A percentile compares a stretch with the other conserved stretches of the same genome.
These are phyloP conservation scores for Phtheirospermum japonicum DNA, from an alignment of 257 asterid genomes.

Conservation along the genomic window DNA sequence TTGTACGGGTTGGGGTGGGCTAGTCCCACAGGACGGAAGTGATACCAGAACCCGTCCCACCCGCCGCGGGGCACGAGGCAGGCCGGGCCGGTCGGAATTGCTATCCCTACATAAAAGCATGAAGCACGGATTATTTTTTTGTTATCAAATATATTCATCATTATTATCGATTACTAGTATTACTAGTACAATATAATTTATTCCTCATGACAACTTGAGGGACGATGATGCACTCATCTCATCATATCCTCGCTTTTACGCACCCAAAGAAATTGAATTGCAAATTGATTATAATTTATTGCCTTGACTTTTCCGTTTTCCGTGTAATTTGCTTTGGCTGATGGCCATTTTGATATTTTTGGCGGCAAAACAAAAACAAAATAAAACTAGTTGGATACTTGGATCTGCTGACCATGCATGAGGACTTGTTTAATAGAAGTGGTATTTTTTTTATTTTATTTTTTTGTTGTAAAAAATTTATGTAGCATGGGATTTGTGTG, in stretches of 20 bases:
- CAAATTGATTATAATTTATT: background rate
- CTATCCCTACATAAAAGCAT: background rate
- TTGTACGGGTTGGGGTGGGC: too few species aligned
- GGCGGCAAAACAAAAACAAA: background rate
- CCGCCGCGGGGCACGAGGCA: too few species aligned
- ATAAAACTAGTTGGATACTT: background rate
- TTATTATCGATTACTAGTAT: too few species aligned
- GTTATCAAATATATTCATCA: too few species aligned
- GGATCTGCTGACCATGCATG: conserved; percentile 18
- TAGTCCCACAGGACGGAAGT: too few species aligned
- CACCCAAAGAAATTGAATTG: conserved; percentile 4
- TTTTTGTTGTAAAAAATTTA: too few species aligned
- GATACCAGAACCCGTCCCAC: too few species aligned
- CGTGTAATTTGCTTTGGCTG: background rate
- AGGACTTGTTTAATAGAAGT: background rate
- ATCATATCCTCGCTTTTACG: conserved; percentile 18
- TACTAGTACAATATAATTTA: too few species aligned
- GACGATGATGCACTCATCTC: conserved; percentile 23
- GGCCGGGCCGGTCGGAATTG: too few species aligned
- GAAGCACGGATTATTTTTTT: conserved; percentile 16
- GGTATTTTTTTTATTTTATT: background rate
- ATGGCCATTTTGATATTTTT: too few species aligned
- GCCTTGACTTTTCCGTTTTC: conserved; percentile 14
- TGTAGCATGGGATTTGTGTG: background rate
- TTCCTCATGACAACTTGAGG: conserved; percentile 14